Evolutionary conservation across 345 rosid genomes (phyloP), one percentile per base, ranked within the genome.

Genomic region (Heritiera littoralis): DNA sequence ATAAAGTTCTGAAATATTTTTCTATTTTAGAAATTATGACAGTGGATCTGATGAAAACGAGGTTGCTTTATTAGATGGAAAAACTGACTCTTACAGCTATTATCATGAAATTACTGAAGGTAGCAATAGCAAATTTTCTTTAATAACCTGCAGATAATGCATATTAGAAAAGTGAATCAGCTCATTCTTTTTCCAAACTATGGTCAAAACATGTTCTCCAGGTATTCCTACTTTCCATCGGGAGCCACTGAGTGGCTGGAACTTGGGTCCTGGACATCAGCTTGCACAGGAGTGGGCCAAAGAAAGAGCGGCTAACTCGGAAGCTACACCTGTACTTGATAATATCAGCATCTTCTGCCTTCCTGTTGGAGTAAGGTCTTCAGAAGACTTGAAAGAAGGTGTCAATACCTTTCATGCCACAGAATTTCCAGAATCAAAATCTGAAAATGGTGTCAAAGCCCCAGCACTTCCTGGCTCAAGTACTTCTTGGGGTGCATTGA

Each of bases 351-450:
- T 90, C 81, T 90, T 91, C 86, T 78, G 78, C 88, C 93, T 92
- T 83, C 98, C 99, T 70, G 94, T 92, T 55, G 99, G 99, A 58
- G 91, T 95, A 83, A 95, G 87, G 83, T 86, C 89, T 83, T 83
- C 87, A 38, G 92, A 86, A 72, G 91, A 85, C 63, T 71, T 63
- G 59, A 86, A 84, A 74, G 86, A 78, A 60, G 77, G 84, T 80
- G 64, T 66, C 28, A 76, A 70, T 80, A 79, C 74, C 15, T 73
- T 80, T 52, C 17, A 55, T 83, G 45, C 84, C 75, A 54, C 76
- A 60, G 86, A 88, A 78, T 77, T 66, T 35, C 55, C 58, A 35
- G 86, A 81, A 63, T 73, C 64, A 28, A 85, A 86, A 66, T 81
- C 20, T 65, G 91, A 84, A 67, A 89, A 77, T 73, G 84, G 79